These are phyloP conservation scores for Coemansia sp. DNA, from an alignment of 192 early-diverging fungal genomes.

Conservation along the genomic window DNA sequence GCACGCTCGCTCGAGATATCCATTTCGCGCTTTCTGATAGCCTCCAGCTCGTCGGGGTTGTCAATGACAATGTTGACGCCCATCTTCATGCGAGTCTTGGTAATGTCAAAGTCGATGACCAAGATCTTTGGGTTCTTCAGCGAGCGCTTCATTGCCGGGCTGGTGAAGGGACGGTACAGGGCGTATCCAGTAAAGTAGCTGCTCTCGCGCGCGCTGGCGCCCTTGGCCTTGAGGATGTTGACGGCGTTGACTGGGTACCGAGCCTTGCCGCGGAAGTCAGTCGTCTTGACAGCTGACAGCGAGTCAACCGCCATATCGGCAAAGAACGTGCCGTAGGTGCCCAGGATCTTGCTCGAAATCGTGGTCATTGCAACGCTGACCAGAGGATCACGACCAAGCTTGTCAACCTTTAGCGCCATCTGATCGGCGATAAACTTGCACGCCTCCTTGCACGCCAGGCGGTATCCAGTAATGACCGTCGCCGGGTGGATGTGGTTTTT, in stretches of 20 bases:
- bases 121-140: constrained; percentile 93
- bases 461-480: constrained; percentile 97
- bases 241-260: constrained; percentile 98
- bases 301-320: constrained; percentile 93
- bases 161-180: constrained; percentile 95
- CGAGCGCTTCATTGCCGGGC: constrained; percentile 91
- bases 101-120: constrained; percentile 97
- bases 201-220: constrained; percentile 87
- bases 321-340: constrained; percentile 97
- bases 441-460: constrained; percentile 95
- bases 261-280: constrained; percentile 77
- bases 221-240: constrained; percentile 97
- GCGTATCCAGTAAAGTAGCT: constrained; percentile 93
- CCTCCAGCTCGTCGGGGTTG: constrained; percentile 97
- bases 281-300: constrained; percentile 88
- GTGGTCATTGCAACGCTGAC: constrained; percentile 97
- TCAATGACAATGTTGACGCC: constrained; percentile 98
- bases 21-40: constrained; percentile 89
- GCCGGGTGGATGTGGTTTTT: constrained; percentile 99
- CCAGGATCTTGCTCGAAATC: constrained; percentile 98
- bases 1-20: constrained; percentile 96
- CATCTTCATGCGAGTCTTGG: constrained; percentile 96
- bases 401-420: constrained; percentile 93
- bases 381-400: constrained; percentile 88
- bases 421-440: constrained; percentile 98